Conservation (phyloP, 768 basidiomycete species). For the Vishniacozyma victoriae region DNA sequence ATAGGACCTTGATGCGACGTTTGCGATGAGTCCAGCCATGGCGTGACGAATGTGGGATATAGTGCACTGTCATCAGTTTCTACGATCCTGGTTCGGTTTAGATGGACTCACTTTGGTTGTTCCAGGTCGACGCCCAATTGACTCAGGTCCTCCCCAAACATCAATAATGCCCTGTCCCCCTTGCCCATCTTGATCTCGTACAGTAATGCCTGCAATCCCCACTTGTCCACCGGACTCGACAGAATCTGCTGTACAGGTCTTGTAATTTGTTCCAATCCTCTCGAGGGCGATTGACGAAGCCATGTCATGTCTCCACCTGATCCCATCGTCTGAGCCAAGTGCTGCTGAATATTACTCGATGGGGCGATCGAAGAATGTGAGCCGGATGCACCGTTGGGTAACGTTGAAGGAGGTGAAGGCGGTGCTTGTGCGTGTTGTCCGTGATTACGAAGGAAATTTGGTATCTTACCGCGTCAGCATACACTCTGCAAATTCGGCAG, state of each 20-base stretch:
- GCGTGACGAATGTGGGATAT: conserved; percentile 89
- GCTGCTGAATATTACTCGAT: conserved; percentile 14
- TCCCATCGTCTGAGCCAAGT: neutral
- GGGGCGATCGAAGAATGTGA: conserved; percentile 33
- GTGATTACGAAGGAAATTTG: conserved; percentile 26
- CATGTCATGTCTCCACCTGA: conserved; percentile 33
- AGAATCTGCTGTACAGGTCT: conserved; percentile 84
- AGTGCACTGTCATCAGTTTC: conserved; percentile 57
- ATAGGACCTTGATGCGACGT: conserved; percentile 49
- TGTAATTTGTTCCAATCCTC: conserved; percentile 21
- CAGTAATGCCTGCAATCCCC: conserved; percentile 82
- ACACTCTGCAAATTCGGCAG: no score
- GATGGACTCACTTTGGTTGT: conserved; percentile 63
- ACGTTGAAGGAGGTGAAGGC: conserved; percentile 11
- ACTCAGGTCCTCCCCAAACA: conserved; percentile 83
- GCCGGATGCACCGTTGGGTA: conserved; percentile 13
- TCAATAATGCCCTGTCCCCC: conserved; percentile 74
- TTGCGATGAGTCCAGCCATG: conserved; percentile 81
- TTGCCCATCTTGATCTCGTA: conserved; percentile 67
- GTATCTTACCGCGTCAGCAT: conserved; percentile 22
- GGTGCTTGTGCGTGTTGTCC: conserved; percentile 13
- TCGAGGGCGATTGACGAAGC: conserved; percentile 13
- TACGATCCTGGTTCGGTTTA: neutral
- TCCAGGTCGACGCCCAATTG: conserved; percentile 88
- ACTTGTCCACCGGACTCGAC: conserved; percentile 85